Conservation (phyloP, 2,329 filamentous ascomycete genomes). For the Hypocreales sp. region DNA sequence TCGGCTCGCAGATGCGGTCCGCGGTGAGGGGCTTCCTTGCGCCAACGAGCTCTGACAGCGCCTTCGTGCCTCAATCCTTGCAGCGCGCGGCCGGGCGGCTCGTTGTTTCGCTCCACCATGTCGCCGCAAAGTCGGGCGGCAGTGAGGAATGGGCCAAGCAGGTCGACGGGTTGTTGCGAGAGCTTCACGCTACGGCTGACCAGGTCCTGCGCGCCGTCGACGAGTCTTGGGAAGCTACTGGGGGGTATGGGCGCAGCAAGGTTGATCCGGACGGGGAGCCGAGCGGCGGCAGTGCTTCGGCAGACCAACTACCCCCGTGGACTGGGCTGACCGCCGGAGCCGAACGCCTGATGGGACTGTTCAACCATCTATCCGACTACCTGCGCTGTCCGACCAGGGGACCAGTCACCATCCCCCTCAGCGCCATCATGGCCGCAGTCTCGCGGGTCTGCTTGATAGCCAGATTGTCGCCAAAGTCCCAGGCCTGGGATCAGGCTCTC, state of each 20-base stretch:
- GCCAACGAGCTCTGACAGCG: slow-evolving; percentile 39
- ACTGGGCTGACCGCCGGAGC: slow-evolving; percentile 57
- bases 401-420: slow-evolving; percentile 51
- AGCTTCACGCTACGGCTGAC: slow-evolving; percentile 57
- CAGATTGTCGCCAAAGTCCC: slow-evolving; percentile 30
- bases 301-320: slow-evolving; percentile 51
- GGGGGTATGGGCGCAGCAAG: slow-evolving; percentile 27
- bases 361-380: slow-evolving; percentile 49
- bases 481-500: slow-evolving; percentile 31
- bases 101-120: slow-evolving; percentile 58
- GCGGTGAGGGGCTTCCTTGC: slow-evolving; percentile 46
- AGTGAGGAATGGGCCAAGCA: slow-evolving; percentile 65
- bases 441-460: slow-evolving; percentile 54
- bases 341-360: slow-evolving; percentile 50
- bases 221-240: slow-evolving; percentile 65
- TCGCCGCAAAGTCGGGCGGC: slow-evolving; percentile 63
- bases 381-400: slow-evolving; percentile 48
- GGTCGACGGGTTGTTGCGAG: slow-evolving; percentile 43
- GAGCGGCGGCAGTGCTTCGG: slow-evolving; percentile 25
- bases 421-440: slow-evolving; percentile 50
- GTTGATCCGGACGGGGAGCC: slow-evolving; percentile 31
- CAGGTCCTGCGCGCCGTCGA: slow-evolving; percentile 62
- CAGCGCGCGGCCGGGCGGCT: slow-evolving; percentile 46
- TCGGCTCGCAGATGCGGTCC: slow-evolving; percentile 49
- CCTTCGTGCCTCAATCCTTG: slow-evolving; percentile 34